phyloP scores from a whole-genome alignment of 176 grass and related monocot genomes.

The Eragrostis nindensis region DNA sequence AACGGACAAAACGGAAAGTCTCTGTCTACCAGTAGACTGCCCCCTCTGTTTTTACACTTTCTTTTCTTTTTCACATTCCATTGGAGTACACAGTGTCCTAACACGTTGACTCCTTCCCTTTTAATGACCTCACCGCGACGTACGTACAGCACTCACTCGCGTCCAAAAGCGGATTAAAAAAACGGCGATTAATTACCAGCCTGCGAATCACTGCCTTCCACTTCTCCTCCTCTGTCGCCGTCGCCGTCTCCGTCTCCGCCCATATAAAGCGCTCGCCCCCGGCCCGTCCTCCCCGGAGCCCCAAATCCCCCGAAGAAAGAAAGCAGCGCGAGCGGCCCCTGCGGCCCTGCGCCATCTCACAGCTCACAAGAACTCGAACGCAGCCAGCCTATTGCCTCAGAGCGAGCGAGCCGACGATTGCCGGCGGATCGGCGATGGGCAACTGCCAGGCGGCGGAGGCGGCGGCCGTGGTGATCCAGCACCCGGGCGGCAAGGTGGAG shows the following conservation, averaged over 20 bases:
- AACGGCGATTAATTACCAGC: not conserved
- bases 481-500: slow-evolving; percentile 71
- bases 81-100: not conserved
- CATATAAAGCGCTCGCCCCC: slow-evolving; percentile 30
- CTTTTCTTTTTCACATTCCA: not conserved
- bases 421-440: slow-evolving; percentile 61
- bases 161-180: not conserved
- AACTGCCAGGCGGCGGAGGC: slow-evolving; percentile 86
- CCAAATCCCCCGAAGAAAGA: slow-evolving; percentile 1
- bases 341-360: not conserved
- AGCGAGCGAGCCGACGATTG: too few species aligned
- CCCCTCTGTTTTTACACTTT: not conserved
- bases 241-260: not conserved
- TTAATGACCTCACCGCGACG: slow-evolving; percentile 14
- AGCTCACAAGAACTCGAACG: not conserved
- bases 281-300: not conserved
- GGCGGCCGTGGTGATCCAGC: slow-evolving; percentile 73
- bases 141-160: slow-evolving; percentile 9
- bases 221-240: not conserved
- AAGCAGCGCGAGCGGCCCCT: too few species aligned
- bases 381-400: too few species aligned
- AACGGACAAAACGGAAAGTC: slow-evolving; percentile 20
- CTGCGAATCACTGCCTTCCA: slow-evolving; percentile 4
- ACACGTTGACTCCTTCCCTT: slow-evolving; percentile 35
- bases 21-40: not conserved